Conservation (phyloP, 2,329 filamentous ascomycete species). For the Colletotrichum eleusines region DNA sequence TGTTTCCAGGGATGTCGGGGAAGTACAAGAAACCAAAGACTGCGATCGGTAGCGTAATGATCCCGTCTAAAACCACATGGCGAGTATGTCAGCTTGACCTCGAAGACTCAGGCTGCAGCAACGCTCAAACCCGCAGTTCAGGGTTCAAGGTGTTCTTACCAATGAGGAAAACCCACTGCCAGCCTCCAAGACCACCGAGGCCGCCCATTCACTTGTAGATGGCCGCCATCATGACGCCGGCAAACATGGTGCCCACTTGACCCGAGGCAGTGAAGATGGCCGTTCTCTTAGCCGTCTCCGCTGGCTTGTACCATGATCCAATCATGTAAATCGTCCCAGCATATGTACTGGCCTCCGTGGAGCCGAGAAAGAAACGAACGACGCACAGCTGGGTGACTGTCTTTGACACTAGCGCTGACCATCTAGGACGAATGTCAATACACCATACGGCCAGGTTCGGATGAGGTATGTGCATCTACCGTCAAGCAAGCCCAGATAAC, state of each 20-base stretch:
- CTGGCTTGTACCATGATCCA: constrained; percentile 69
- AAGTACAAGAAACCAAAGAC: constrained; percentile 63
- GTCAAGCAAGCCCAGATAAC: constrained; percentile 56
- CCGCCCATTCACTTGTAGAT: constrained; percentile 56
- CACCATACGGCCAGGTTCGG: not conserved
- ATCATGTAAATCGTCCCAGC: constrained; percentile 58
- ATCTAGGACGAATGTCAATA: constrained; percentile 31
- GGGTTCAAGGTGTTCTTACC: not conserved
- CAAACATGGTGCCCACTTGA: constrained; percentile 70
- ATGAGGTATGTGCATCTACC: not conserved
- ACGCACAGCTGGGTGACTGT: constrained; percentile 51
- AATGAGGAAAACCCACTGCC: constrained; percentile 60
- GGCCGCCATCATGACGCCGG: constrained; percentile 66
- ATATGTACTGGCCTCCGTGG: constrained; percentile 55
- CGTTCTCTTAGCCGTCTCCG: constrained; percentile 71
- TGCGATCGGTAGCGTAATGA: constrained; percentile 66
- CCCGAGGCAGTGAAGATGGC: constrained; percentile 73
- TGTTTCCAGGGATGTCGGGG: constrained; percentile 60
- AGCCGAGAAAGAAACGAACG: constrained; percentile 55
- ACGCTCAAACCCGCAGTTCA: not conserved
- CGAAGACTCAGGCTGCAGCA: not conserved
- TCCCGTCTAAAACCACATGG: constrained; percentile 53
- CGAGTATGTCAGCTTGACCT: not conserved
- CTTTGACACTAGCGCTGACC: constrained; percentile 44
- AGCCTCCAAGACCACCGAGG: constrained; percentile 59